Evolutionary conservation across 805 yeast species (phyloP).

Genomic region (Debaryomyces hansenii): DNA sequence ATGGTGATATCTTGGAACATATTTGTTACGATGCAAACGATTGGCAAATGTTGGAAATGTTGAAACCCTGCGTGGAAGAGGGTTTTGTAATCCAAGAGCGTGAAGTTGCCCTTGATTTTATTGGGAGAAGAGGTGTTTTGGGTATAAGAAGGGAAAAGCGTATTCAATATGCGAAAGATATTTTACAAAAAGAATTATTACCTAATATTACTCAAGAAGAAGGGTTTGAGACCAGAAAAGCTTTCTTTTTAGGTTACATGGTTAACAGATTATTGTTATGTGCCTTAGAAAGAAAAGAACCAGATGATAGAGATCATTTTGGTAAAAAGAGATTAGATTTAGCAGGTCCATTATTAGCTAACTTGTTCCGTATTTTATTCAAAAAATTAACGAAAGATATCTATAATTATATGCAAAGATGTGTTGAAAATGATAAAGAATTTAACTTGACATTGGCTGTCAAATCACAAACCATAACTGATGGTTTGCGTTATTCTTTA

Average conservation of each 20-base stretch:
- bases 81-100: constrained; percentile 98
- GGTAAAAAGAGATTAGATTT: constrained; percentile 98
- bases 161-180: constrained; percentile 96
- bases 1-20: constrained; percentile 97
- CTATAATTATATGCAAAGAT: constrained; percentile 97
- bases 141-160: constrained; percentile 98
- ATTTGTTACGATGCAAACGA: constrained; percentile 96
- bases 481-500: constrained; percentile 93
- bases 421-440: constrained; percentile 97
- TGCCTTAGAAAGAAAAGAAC: constrained; percentile 96
- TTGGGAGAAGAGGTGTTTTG: constrained; percentile 96
- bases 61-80: constrained; percentile 98
- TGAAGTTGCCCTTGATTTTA: constrained; percentile 95
- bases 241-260: constrained; percentile 97
- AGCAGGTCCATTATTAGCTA: constrained; percentile 97
- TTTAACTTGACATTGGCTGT: constrained; percentile 96
- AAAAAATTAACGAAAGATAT: constrained; percentile 95
- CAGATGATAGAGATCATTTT: constrained; percentile 99
- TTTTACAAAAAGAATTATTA: constrained; percentile 89
- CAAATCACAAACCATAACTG: constrained; percentile 94
- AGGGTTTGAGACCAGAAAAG: constrained; percentile 96
- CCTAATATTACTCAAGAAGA: constrained; percentile 98
- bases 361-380: constrained; percentile 90
- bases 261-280: constrained; percentile 91
- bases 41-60: constrained; percentile 99